Percentiles rank a stretch among this genome's conserved stretches.
These are phyloP conservation scores for Decorospora gaudefroyi DNA, from an alignment of 2,329 filamentous ascomycete genomes.

Conservation along the genomic window DNA sequence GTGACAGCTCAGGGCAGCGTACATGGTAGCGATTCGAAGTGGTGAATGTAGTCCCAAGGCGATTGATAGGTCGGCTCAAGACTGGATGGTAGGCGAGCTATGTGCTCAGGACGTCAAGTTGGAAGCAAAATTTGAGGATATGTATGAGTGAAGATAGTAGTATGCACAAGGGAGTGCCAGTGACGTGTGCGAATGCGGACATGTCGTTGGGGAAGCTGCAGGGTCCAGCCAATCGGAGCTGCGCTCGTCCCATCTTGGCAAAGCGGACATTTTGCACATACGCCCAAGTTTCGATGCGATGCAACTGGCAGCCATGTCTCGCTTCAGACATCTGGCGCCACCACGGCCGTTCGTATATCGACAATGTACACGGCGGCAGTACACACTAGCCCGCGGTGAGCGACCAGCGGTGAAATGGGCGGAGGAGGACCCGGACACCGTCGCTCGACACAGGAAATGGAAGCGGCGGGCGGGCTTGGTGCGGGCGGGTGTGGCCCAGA, in stretches of 20 bases:
- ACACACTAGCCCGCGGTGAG: constrained; percentile 19
- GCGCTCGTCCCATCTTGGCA: constrained; percentile 16
- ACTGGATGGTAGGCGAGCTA: constrained; percentile 1
- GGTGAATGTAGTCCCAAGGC: not conserved
- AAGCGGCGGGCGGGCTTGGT: constrained; percentile 37
- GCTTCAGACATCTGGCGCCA: constrained; percentile 36
- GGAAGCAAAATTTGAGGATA: constrained; percentile 5
- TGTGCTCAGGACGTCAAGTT: constrained; percentile 1
- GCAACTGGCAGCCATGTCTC: constrained; percentile 38
- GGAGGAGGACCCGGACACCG: constrained; percentile 23
- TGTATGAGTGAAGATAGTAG: constrained; percentile 10
- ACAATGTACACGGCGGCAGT: constrained; percentile 35
- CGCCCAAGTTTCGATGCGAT: constrained; percentile 8
- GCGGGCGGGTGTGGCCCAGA: constrained; percentile 36
- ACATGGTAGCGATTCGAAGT: constrained; percentile 44
- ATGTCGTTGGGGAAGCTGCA: constrained; percentile 31
- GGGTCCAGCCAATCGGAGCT: constrained; percentile 28
- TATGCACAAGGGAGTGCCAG: constrained; percentile 20
- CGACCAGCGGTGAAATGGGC: constrained; percentile 30
- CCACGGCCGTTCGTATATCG: constrained; percentile 34
- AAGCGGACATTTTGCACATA: constrained; percentile 27
- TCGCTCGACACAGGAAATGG: constrained; percentile 29
- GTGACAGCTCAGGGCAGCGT: constrained; percentile 62
- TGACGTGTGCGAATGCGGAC: constrained; percentile 30
- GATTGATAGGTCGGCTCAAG: not conserved